Evolutionary conservation across 306 rosid species (phyloP), one percentile per base, ranked within the genome.

Genomic region (Fragaria iinumae): DNA sequence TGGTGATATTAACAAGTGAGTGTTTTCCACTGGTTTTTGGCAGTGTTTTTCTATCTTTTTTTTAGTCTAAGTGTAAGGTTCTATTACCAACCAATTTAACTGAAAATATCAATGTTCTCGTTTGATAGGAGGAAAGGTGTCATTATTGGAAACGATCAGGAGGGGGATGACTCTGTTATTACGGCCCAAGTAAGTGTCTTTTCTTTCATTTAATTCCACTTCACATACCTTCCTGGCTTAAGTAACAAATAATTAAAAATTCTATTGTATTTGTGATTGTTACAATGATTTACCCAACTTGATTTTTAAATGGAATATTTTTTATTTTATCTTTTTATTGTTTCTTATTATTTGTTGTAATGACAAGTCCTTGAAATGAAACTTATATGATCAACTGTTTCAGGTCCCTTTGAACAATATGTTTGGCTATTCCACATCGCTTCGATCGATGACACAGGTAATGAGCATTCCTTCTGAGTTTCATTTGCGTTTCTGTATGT

Each of bases 361-460:
- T 65, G 66, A 45, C 25, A 13, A 25, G 67, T 76, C 64, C 25
- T 63, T 17, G 41, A 52, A 76, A 36, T 60, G 1, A 34, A 4
- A 36, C 21, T 71, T 20, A 0, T 62, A 47, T 12, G 29, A 23
- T 76, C 69, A 71, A 70, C 43, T 52, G 77, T 82, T 75, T 76
- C 88, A 95, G 98, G 98, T 95, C 60, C 98, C 98, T 45, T 82
- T 95, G 74, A 95, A 90, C 86, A 95, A 95, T 38, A 95, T 95
- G 98, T 95, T 95, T 69, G 97, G 97, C 14, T 95, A 95, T 84
- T 95, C 98, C 11, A 92, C 98, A 3, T 66, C 98, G 41, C 91
- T 92, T 45, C 93, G 97, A 39, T 95, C 98, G 4, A 95, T 95
- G 97, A 95, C 98, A 79, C 99, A 92, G 92, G 97, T 92, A 77